These are phyloP conservation scores for Saccharomycopsis sp. DNA, from an alignment of 805 yeast species.

Conservation along the genomic window DNA sequence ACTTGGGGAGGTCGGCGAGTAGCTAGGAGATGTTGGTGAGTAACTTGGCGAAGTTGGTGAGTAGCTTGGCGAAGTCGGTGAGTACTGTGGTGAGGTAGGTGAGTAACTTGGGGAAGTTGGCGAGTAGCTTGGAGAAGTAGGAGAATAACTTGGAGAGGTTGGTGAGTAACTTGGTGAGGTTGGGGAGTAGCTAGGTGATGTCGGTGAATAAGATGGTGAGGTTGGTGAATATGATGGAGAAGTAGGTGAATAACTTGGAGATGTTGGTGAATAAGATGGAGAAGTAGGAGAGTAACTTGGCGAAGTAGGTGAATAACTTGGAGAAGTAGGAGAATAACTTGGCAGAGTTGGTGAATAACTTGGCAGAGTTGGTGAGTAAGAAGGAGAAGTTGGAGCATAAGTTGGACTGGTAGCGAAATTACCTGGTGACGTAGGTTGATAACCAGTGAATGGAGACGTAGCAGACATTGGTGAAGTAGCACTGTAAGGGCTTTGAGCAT, in stretches of 20 bases:
- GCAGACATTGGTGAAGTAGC: constrained; percentile 47
- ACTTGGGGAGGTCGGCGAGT: constrained; percentile 61
- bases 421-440: constrained; percentile 56
- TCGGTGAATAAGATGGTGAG: constrained; percentile 61
- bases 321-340: constrained; percentile 69
- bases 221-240: constrained; percentile 69
- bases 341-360: constrained; percentile 56
- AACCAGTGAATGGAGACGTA: constrained; percentile 44
- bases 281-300: constrained; percentile 67
- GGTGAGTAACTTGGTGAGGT: constrained; percentile 76
- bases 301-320: constrained; percentile 59
- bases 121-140: constrained; percentile 51
- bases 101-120: constrained; percentile 66
- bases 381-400: constrained; percentile 49
- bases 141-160: constrained; percentile 58
- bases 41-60: constrained; percentile 73
- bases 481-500: constrained; percentile 41
- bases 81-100: constrained; percentile 76
- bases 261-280: constrained; percentile 63
- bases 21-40: constrained; percentile 41
- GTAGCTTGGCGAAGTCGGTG: constrained; percentile 63
- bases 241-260: constrained; percentile 63
- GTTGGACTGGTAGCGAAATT: constrained; percentile 36
- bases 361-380: constrained; percentile 46
- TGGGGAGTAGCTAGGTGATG: constrained; percentile 70